A percentile compares a stretch with the other conserved stretches of the same genome.
phyloP scores from a whole-genome alignment of 176 grass and related monocot species.

The Rhynchospora pubera region DNA sequence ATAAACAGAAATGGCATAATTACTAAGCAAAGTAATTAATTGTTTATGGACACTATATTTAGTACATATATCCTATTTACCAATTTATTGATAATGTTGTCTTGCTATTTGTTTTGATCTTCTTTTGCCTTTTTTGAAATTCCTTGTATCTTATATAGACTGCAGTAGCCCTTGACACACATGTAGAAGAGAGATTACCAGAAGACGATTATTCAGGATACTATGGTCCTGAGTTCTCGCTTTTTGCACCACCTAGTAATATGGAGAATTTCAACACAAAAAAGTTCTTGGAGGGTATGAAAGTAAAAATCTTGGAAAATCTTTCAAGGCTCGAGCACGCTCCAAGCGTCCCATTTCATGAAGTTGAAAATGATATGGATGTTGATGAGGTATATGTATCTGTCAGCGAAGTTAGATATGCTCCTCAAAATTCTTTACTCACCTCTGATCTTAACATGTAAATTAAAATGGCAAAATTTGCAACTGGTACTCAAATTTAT shows the following conservation, averaged over 20 bases:
- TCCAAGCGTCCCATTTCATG: conserved; percentile 16
- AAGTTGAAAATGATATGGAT: conserved; percentile 1
- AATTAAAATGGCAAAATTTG: background rate
- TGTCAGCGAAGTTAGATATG: background rate
- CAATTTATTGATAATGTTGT: background rate
- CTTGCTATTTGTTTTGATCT: conserved; percentile 11
- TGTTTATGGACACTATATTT: background rate
- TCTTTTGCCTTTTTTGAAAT: background rate
- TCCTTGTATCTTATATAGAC: conserved; percentile 43
- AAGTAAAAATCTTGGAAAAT: conserved; percentile 2
- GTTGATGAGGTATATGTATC: background rate
- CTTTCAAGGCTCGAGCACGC: conserved; percentile 24
- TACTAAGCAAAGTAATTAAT: background rate
- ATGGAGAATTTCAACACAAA: conserved; percentile 83
- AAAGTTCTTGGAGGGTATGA: background rate
- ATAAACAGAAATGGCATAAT: background rate
- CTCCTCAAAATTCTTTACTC: no score
- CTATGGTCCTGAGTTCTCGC: conserved; percentile 72
- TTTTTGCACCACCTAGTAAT: conserved; percentile 74
- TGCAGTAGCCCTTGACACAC: conserved; percentile 72
- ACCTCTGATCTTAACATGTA: no score
- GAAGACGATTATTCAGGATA: conserved; percentile 69
- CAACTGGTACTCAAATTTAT: background rate
- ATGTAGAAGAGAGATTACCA: conserved; percentile 86
- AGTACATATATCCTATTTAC: background rate